Conservation (phyloP, 75 land plant genomes). For the Sequoia sempervirens region DNA sequence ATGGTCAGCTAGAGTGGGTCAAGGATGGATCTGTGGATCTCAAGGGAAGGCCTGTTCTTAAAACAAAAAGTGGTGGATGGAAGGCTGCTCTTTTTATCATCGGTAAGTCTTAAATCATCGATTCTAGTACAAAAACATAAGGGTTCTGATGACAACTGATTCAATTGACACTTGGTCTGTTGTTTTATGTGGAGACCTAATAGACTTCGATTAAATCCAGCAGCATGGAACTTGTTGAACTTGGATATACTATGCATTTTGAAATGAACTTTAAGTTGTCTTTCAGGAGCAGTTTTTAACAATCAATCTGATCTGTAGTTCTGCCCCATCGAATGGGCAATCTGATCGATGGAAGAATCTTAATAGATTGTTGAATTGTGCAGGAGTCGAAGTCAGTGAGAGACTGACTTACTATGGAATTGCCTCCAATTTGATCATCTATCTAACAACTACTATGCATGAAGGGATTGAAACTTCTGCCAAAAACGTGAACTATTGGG, state of each 20-base stretch:
- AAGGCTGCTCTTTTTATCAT: conserved; percentile 29
- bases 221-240: too few species aligned
- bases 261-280: too few species aligned
- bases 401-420: conserved; percentile 15
- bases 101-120: conserved; percentile 4
- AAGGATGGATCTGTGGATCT: conserved; percentile 30
- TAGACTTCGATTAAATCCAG: background rate
- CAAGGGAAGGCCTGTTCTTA: conserved; percentile 16
- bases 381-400: conserved; percentile 23
- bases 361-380: background rate
- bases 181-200: background rate
- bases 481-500: conserved; percentile 38
- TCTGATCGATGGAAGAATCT: too few species aligned
- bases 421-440: conserved; percentile 34
- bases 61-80: conserved; percentile 32
- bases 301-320: too few species aligned
- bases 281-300: too few species aligned
- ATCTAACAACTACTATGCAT: conserved; percentile 22
- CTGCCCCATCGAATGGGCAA: too few species aligned
- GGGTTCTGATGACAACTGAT: background rate
- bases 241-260: too few species aligned
- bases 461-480: conserved; percentile 34
- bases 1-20: background rate
- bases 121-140: background rate
- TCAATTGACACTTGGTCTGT: background rate